Evolutionary conservation across 495 filamentous ascomycete species (phyloP).

Genomic region (Cudoniella acicularis): DNA sequence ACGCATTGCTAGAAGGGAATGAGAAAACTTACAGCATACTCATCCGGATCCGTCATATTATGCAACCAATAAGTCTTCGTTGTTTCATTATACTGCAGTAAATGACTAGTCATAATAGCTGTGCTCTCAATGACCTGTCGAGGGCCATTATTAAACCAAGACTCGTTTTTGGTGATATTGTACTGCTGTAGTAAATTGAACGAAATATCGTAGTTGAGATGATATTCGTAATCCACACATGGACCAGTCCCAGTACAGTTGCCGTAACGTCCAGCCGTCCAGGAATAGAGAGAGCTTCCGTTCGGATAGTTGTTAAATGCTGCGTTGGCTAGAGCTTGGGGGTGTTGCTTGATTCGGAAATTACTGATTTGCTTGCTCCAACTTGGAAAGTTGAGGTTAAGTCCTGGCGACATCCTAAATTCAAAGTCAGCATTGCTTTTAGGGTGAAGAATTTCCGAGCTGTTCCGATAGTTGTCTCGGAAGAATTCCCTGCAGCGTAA

Average conservation of each 20-base stretch:
- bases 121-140: slow-evolving; percentile 45
- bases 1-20: background rate
- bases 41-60: slow-evolving; percentile 73
- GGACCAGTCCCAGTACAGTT: slow-evolving; percentile 59
- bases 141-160: slow-evolving; percentile 40
- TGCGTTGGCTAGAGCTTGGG: slow-evolving; percentile 48
- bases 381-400: slow-evolving; percentile 47
- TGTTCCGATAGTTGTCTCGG: background rate
- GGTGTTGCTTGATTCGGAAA: slow-evolving; percentile 44
- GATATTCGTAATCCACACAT: slow-evolving; percentile 60
- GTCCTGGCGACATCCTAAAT: slow-evolving; percentile 56
- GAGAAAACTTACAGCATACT: slow-evolving; percentile 20
- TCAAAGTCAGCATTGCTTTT: too few relatives aligned
- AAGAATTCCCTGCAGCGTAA: background rate
- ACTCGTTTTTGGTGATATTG: slow-evolving; percentile 43
- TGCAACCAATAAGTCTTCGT: slow-evolving; percentile 40
- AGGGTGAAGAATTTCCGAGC: too few relatives aligned
- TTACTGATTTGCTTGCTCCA: slow-evolving; percentile 45
- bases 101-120: slow-evolving; percentile 40
- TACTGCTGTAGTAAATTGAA: slow-evolving; percentile 50
- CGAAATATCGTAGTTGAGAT: slow-evolving; percentile 71
- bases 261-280: slow-evolving; percentile 55
- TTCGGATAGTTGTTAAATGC: slow-evolving; percentile 39
- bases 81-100: slow-evolving; percentile 41
- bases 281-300: slow-evolving; percentile 48